Base-by-base conservation (phyloP, 176 grass and related monocot genomes). In the Lolium rigidum region DNA sequence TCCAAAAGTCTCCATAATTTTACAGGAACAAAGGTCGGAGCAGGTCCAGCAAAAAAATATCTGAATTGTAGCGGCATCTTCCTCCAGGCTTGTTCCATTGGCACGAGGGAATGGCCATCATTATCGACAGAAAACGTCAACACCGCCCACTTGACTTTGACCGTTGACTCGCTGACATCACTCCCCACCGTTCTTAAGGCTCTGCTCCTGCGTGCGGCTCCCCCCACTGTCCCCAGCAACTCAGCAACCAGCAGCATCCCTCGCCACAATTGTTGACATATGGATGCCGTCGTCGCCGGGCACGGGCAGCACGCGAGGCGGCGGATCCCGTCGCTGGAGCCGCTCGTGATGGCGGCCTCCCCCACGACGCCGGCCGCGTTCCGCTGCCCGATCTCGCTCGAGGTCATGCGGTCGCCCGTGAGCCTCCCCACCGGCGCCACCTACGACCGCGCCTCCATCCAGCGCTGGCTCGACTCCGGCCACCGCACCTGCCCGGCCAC, bases 301-400 rank as follows among this genome's bases (percentile, higher is more conserved):
- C 83, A 83, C 46, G 84, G 65, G 22, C 83, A 83, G 77, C 80
- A 92, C 13, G 22, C 81, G 51, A 77, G 83, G 72, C 70, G 90
- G 44, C 73, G 83, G 65, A 82, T 87, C 57, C 82, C 70, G 51
- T 69, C 81, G 2, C 82, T 35, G 16, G 85, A 84, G 15, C 85
- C 85, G 0, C 81, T 91, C 51, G 85, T 92, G 54, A 90, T 74
- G 70, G 80, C 87, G 17, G 54, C 58, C 7, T 55, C 90, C 1
- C 26, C 93, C 26, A 81, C 79, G 26, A 86, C 91, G 20, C 91
- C 92, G 3, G 89, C 89, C 8, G 84, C 87, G 44, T 97, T 97
- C 83, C 86, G 90, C 14, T 97, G 94, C 88, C 94, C 90, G 46
- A 97, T 97, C 74, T 97, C 94, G 1, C 86, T 97, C n/a, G 94